phyloP scores from a whole-genome alignment of 139 green algal species.

The Picochlorum costavermella region DNA sequence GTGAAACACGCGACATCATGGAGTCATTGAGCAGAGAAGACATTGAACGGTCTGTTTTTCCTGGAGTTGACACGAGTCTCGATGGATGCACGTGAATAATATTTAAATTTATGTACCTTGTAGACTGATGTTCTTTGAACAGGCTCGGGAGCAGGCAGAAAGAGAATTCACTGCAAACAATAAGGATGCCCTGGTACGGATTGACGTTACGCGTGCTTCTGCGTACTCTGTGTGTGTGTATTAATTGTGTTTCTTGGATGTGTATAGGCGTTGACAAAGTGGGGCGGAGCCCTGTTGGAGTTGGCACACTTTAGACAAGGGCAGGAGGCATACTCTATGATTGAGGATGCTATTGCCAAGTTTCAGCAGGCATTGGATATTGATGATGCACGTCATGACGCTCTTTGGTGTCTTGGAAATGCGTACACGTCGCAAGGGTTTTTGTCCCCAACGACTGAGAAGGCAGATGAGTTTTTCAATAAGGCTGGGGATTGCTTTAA shows the following conservation, averaged over 20 bases:
- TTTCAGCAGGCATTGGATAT: conserved; percentile 72
- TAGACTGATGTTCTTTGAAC: conserved; percentile 91
- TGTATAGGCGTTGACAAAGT: conserved; percentile 80
- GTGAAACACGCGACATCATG: conserved; percentile 5
- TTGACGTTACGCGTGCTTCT: background rate
- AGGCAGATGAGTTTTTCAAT: conserved; percentile 66
- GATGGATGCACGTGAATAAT: background rate
- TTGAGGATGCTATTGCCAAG: conserved; percentile 79
- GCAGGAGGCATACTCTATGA: conserved; percentile 72
- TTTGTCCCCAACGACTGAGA: conserved; percentile 13
- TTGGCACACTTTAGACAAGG: conserved; percentile 91
- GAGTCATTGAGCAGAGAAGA: conserved; percentile 25
- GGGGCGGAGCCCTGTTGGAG: conserved; percentile 91
- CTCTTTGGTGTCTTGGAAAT: conserved; percentile 95
- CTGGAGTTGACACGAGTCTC: background rate
- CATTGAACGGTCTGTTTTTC: conserved; percentile 19
- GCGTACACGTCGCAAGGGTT: conserved; percentile 73
- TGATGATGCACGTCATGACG: conserved; percentile 65
- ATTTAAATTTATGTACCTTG: background rate
- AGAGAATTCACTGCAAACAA: conserved; percentile 68
- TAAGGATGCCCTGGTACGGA: conserved; percentile 65
- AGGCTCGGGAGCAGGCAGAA: conserved; percentile 63
- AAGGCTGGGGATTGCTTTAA: conserved; percentile 75
- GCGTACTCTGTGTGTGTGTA: background rate
- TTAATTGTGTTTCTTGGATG: background rate